A percentile compares a stretch with the other conserved stretches of the same genome.
Evolutionary conservation across 805 yeast species (phyloP).

Genomic region (Tetrapisispora namnaoensis): DNA sequence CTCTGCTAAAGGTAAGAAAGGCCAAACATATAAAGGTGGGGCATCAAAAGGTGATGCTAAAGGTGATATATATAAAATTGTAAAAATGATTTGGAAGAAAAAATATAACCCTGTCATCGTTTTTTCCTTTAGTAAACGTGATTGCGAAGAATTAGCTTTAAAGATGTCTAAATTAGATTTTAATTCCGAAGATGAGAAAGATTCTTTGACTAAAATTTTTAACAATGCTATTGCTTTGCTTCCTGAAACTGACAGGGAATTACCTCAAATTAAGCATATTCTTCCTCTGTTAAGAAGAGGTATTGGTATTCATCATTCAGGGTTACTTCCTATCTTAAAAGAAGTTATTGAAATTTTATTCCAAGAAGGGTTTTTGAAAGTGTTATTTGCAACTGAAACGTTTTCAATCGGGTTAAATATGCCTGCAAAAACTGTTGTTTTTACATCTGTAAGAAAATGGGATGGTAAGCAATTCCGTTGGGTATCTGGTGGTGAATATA

Average conservation of each 20-base stretch:
- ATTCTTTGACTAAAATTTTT: conserved; percentile 80
- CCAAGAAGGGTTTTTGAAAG: conserved; percentile 93
- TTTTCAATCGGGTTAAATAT: conserved; percentile 96
- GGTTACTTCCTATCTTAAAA: conserved; percentile 82
- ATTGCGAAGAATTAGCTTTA: conserved; percentile 88
- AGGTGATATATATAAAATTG: conserved; percentile 91
- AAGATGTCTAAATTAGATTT: conserved; percentile 94
- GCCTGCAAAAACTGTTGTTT: conserved; percentile 99
- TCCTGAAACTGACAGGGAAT: conserved; percentile 82
- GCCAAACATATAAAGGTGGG: conserved; percentile 83
- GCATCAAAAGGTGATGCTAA: conserved; percentile 47
- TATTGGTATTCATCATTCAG: conserved; percentile 97
- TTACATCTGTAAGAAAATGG: conserved; percentile 96
- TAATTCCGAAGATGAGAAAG: conserved; percentile 89
- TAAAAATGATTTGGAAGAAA: conserved; percentile 95
- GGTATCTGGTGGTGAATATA: conserved; percentile 99
- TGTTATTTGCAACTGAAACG: conserved; percentile 94
- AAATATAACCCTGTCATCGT: conserved; percentile 97
- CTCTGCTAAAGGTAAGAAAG: conserved; percentile 56
- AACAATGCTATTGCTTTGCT: conserved; percentile 79
- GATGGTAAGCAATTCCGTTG: conserved; percentile 96
- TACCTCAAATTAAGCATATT: conserved; percentile 91
- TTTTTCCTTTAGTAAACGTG: conserved; percentile 94
- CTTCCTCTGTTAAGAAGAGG: conserved; percentile 87
- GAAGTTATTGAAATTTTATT: conserved; percentile 93